These are phyloP conservation scores for Fomitopsis pinicola DNA, from an alignment of 1,284 basidiomycete species.

Conservation along the genomic window DNA sequence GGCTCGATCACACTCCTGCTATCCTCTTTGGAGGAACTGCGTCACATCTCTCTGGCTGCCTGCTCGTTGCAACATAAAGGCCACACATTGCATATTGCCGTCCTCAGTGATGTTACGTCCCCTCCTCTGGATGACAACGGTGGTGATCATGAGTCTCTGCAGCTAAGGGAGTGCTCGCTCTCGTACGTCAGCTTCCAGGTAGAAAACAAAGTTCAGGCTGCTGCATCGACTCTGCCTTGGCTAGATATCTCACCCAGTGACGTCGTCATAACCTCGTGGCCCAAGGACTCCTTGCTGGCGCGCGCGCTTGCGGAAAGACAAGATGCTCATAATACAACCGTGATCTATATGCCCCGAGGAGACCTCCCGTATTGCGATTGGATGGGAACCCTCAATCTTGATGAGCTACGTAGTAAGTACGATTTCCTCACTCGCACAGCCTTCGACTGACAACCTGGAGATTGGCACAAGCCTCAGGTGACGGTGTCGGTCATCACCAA, in stretches of 20 bases:
- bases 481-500: constrained; percentile 75
- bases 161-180: constrained; percentile 17
- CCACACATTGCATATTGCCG: constrained; percentile 30
- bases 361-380: constrained; percentile 58
- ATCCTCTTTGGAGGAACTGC: constrained; percentile 37
- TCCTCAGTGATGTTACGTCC: constrained; percentile 20
- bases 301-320: neutral
- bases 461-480: constrained; percentile 67
- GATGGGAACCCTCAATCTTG: constrained; percentile 55
- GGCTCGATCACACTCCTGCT: constrained; percentile 34
- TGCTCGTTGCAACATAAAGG: constrained; percentile 41
- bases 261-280: constrained; percentile 32
- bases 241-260: constrained; percentile 18
- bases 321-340: constrained; percentile 4
- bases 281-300: constrained; percentile 3
- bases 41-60: constrained; percentile 34
- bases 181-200: constrained; percentile 4
- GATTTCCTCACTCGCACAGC: neutral
- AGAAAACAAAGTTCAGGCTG: neutral
- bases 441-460: constrained; percentile 33
- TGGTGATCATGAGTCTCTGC: constrained; percentile 10
- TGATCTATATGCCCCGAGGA: constrained; percentile 39
- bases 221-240: constrained; percentile 3
- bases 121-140: neutral
- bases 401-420: constrained; percentile 52